Evolutionary conservation across 495 filamentous ascomycete species (phyloP).

Genomic region (Collariella sp.): DNA sequence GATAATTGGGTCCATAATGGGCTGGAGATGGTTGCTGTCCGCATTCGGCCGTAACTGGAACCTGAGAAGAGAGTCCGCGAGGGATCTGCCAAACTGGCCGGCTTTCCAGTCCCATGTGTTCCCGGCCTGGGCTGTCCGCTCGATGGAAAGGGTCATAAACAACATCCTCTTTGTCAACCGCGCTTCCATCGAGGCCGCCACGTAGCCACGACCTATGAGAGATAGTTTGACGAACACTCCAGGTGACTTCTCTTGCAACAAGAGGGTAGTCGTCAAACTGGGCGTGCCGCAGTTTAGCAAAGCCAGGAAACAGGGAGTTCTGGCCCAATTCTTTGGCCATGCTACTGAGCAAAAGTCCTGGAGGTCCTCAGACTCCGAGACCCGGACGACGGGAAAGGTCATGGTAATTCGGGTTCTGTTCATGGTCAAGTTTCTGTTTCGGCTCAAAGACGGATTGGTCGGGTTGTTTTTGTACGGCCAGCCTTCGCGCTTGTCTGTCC

Average conservation of each 20-base stretch:
- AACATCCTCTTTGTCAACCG: not conserved
- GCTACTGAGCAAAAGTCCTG: not conserved
- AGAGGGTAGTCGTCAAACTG: not conserved
- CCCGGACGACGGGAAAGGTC: not conserved
- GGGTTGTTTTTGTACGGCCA: conserved; percentile 1
- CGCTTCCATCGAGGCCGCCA: not conserved
- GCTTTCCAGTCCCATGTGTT: not conserved
- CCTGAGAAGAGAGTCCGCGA: not conserved
- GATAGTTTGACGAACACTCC: not conserved
- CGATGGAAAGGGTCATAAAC: not conserved
- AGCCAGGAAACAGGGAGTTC: not conserved
- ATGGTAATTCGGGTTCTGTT: not conserved
- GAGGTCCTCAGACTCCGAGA: not conserved
- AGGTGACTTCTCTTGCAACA: not conserved
- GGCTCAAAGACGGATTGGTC: not conserved
- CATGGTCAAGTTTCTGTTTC: not conserved
- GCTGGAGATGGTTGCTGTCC: not conserved
- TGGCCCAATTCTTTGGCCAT: not conserved
- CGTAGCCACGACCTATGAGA: not conserved
- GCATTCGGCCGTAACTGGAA: not conserved
- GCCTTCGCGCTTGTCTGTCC: not conserved
- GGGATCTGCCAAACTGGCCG: not conserved
- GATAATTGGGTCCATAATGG: not conserved
- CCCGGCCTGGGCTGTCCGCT: not conserved
- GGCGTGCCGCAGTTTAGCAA: not conserved